Base-by-base conservation (phyloP, 2,329 filamentous ascomycete genomes). In the Xylariaceae sp. region DNA sequence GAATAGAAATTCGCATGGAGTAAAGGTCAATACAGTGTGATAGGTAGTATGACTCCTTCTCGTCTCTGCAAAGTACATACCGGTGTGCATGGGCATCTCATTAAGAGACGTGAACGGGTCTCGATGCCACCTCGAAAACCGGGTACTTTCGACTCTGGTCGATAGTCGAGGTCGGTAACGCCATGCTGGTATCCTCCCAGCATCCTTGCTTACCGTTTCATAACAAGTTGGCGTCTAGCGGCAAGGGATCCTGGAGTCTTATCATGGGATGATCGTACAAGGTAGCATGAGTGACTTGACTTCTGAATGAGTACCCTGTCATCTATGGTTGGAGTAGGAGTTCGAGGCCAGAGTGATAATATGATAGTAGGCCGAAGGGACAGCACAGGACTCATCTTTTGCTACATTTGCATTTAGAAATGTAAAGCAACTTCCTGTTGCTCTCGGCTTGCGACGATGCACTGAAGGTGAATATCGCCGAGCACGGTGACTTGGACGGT, bases 41-140 rank as follows among this genome's bases (percentile, higher is more conserved):
- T 44, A n/a, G 17, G 17, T 18, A 5, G 23, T n/a, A 45, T 15
- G 41, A 2, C 5, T 15, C 41, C 13, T n/a, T n/a, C 41, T 45
- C n/a, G 41, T 13, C 41, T n/a, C 13, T 45, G 37, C 3, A 17
- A n/a, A 15, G 41, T 45, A 58, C 50, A 44, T 48, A 13, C 54
- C 50, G 39, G 35, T 45, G 13, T 18, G 18, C 30, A 11, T 53
- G 18, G 51, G 18, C 52, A 45, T 45, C 13, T 55, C 47, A 63
- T 55, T 44, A 55, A 55, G 51, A 45, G 54, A 51, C 52, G 56
- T 55, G 58, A 57, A 63, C 56, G 59, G 56, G 59, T 58, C 61
- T 57, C 41, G 45, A 61, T 63, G 44, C 51, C 56, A 61, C 61
- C 56, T 59, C 30, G 23, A 53, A 51, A 58, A 48, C 61, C 61